Evolutionary conservation across 768 basidiomycete genomes (phyloP).

Genomic region (Vararia minispora): DNA sequence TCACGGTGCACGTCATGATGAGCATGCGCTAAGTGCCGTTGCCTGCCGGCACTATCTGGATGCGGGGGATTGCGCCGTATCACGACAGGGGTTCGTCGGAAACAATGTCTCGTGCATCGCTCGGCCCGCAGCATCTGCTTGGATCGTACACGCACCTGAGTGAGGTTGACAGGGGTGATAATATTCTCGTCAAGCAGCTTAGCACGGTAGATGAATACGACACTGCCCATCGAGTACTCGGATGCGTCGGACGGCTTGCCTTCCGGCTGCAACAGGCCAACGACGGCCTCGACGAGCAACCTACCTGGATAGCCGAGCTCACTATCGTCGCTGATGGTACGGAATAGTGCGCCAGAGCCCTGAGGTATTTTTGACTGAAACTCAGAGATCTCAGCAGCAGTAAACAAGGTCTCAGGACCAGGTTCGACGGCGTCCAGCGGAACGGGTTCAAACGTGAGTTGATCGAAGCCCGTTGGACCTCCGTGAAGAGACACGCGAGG

Average conservation of each 20-base stretch:
- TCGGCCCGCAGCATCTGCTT: too few species aligned
- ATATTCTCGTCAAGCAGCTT: conserved; percentile 38
- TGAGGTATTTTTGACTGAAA: conserved; percentile 25
- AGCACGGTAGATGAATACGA: conserved; percentile 59
- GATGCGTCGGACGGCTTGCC: conserved; percentile 18
- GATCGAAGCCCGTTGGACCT: conserved; percentile 57
- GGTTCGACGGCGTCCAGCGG: conserved; percentile 21
- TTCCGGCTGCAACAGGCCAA: conserved; percentile 21
- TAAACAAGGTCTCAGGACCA: conserved; percentile 38
- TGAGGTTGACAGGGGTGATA: conserved; percentile 67
- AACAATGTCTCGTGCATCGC: too few species aligned
- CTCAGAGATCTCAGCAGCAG: conserved; percentile 36
- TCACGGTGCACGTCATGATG: too few species aligned
- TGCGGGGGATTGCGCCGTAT: too few species aligned
- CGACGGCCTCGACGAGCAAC: conserved; percentile 38
- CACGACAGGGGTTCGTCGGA: too few species aligned
- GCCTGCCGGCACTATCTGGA: too few species aligned
- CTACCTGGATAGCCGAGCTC: conserved; percentile 65
- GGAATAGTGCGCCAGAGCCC: conserved; percentile 39
- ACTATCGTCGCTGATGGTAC: conserved; percentile 45
- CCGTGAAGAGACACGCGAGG: conserved; percentile 61
- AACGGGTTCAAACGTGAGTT: conserved; percentile 39
- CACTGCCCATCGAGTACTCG: conserved; percentile 48
- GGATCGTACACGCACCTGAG: conserved; percentile 50
- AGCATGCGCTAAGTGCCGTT: too few species aligned